Evolutionary conservation across 2,329 filamentous ascomycete species (phyloP).

Genomic region (Phialophora tarda): DNA sequence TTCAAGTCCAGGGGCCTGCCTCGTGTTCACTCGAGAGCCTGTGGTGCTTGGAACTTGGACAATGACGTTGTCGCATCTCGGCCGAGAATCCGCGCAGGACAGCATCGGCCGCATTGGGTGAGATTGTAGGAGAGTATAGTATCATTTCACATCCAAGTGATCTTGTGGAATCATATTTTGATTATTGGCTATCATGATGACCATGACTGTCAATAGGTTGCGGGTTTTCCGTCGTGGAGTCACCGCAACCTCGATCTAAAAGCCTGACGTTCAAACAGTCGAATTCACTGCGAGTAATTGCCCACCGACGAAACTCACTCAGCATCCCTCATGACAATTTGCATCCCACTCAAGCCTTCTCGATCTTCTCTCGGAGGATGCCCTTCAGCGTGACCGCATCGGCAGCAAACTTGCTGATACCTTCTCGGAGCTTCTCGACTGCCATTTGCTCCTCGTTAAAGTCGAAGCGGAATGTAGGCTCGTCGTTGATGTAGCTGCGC

Average conservation of each 20-base stretch:
- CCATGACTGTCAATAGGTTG: not conserved
- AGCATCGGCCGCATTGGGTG: not conserved
- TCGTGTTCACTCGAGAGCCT: not conserved
- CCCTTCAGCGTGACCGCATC: conserved; percentile 93
- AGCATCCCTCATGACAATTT: not conserved
- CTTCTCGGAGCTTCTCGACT: conserved; percentile 98
- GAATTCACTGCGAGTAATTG: not conserved
- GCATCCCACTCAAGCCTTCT: conserved; percentile 42
- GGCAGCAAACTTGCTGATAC: conserved; percentile 98
- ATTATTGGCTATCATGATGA: not conserved
- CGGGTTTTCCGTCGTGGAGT: not conserved
- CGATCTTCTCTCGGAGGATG: conserved; percentile 86
- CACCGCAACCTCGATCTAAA: conserved; percentile 15
- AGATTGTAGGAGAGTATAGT: not conserved
- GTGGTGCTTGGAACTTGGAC: not conserved
- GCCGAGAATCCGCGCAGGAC: not conserved
- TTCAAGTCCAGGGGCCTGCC: not conserved
- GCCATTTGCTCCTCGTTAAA: conserved; percentile 99
- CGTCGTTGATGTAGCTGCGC: conserved; percentile 88
- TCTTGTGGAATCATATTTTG: not conserved
- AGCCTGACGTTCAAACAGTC: not conserved
- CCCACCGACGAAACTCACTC: conserved; percentile 3
- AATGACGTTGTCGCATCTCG: not conserved
- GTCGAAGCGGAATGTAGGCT: conserved; percentile 92
- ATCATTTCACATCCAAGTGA: not conserved